Evolutionary conservation across 257 asterid genomes (phyloP).

Genomic region (Henckelia pumila): DNA sequence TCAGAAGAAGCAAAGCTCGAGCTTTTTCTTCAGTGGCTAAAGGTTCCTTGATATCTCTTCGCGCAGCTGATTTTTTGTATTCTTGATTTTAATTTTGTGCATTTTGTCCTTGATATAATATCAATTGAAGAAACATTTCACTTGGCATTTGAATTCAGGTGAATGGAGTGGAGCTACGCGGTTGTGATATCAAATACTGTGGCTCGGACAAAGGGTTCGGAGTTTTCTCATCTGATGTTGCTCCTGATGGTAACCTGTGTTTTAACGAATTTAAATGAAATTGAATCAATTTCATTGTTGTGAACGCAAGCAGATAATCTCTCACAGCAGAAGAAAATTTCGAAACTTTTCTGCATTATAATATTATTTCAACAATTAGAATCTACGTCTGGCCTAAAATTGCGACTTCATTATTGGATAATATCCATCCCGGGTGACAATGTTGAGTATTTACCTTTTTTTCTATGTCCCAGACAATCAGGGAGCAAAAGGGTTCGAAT

Average conservation of each 20-base stretch:
- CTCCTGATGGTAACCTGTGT: constrained; percentile 51
- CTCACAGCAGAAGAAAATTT: background rate
- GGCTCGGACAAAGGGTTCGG: constrained; percentile 76
- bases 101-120: background rate
- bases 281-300: background rate
- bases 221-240: constrained; percentile 54
- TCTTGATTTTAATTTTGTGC: background rate
- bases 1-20: constrained; percentile 65
- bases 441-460: background rate
- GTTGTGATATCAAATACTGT: constrained; percentile 74
- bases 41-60: constrained; percentile 35
- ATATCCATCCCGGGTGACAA: background rate
- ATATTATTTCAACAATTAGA: too few relatives aligned
- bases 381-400: background rate
- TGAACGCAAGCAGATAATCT: background rate
- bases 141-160: constrained; percentile 43
- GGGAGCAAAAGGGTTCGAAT: background rate
- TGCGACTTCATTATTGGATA: background rate
- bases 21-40: constrained; percentile 74
- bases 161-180: constrained; percentile 71
- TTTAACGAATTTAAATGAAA: background rate
- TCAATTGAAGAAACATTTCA: background rate
- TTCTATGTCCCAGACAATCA: background rate
- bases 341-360: too few relatives aligned
- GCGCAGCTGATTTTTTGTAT: background rate